Evolutionary conservation across 108 stramenopile species (phyloP).

Genomic region (Pseudonitzschia delicatissima): DNA sequence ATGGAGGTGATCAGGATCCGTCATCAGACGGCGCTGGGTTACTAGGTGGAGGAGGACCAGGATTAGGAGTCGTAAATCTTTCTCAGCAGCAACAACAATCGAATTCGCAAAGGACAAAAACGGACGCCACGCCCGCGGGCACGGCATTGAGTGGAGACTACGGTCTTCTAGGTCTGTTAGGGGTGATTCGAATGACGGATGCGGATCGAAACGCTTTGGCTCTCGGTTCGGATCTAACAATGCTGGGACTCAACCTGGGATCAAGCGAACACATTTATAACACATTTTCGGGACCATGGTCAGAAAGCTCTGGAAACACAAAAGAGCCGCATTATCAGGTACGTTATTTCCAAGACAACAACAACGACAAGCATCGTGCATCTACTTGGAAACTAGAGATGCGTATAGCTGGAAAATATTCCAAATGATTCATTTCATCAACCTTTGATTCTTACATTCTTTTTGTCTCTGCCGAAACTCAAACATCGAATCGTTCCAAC

Average conservation of each 20-base stretch:
- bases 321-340: constrained; percentile 94
- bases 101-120: constrained; percentile 7
- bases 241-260: constrained; percentile 94
- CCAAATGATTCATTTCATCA: neutral
- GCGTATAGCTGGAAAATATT: neutral
- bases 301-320: constrained; percentile 71
- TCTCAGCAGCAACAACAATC: constrained; percentile 26
- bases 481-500: no score
- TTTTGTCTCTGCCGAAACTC: no score
- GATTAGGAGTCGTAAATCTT: constrained; percentile 30
- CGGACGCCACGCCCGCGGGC: constrained; percentile 39
- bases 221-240: constrained; percentile 93
- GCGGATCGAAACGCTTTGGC: constrained; percentile 91
- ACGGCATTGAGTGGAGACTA: constrained; percentile 85
- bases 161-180: constrained; percentile 91
- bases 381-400: neutral
- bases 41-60: constrained; percentile 30
- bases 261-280: constrained; percentile 88
- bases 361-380: neutral
- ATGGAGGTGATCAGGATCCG: constrained; percentile 31
- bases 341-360: no score
- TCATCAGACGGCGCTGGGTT: constrained; percentile 37
- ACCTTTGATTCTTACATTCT: neutral
- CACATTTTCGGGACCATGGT: constrained; percentile 94
- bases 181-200: constrained; percentile 96